Conservation (phyloP, 2,329 filamentous ascomycete species). For the Apiospora sp. region DNA sequence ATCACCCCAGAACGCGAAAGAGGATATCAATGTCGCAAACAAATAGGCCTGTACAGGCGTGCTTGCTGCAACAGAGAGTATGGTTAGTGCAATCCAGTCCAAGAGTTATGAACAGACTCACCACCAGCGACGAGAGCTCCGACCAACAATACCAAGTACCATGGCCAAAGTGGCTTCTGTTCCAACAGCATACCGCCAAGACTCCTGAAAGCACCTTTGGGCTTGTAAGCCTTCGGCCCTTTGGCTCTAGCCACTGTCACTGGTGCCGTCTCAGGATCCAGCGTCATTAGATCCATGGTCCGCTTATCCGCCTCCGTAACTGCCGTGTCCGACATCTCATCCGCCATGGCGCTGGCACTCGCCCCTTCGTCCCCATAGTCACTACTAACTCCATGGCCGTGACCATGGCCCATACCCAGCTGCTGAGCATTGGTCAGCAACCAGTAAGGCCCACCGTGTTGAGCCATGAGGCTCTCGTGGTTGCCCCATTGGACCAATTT, state of each 20-base stretch:
- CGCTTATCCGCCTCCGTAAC: slow-evolving; percentile 60
- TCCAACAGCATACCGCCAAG: slow-evolving; percentile 40
- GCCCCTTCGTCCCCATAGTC: neutral
- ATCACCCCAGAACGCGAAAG: slow-evolving; percentile 39
- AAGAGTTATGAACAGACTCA: slow-evolving; percentile 29
- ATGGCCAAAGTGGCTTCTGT: slow-evolving; percentile 54
- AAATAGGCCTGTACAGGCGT: slow-evolving; percentile 63
- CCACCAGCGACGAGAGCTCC: slow-evolving; percentile 46
- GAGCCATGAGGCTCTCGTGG: slow-evolving; percentile 79
- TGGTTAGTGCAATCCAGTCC: neutral
- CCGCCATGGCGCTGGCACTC: neutral
- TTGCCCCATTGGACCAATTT: slow-evolving; percentile 89
- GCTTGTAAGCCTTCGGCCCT: slow-evolving; percentile 28
- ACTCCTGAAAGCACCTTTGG: slow-evolving; percentile 37
- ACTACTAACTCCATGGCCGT: neutral
- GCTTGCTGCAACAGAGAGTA: slow-evolving; percentile 43
- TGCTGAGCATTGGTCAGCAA: slow-evolving; percentile 72
- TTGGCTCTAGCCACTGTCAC: neutral
- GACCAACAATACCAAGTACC: slow-evolving; percentile 59
- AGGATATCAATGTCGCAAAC: slow-evolving; percentile 59
- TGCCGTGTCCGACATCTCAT: slow-evolving; percentile 28
- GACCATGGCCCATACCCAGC: neutral
- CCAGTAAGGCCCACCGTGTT: slow-evolving; percentile 75
- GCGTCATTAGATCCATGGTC: slow-evolving; percentile 75
- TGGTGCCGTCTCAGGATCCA: slow-evolving; percentile 25